A percentile compares a stretch with the other conserved stretches of the same genome.
phyloP scores from a whole-genome alignment of 2,329 filamentous ascomycete genomes.

The Botrytis fabae region DNA sequence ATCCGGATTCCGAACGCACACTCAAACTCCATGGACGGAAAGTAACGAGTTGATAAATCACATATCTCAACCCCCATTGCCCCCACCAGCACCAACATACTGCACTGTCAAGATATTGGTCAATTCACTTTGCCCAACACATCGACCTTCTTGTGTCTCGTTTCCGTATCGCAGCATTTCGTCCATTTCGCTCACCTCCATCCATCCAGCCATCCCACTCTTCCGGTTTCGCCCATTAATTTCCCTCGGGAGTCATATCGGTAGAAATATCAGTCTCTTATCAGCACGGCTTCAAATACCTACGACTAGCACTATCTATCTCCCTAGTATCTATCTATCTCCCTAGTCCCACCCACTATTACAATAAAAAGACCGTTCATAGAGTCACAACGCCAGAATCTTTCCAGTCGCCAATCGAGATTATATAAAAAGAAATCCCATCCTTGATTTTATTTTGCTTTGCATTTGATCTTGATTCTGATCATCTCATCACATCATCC shows the following conservation, averaged over 20 bases:
- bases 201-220: constrained; percentile 3
- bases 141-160: neutral
- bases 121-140: neutral
- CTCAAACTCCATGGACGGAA: neutral
- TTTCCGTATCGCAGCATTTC: neutral
- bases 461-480: neutral
- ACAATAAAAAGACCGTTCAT: neutral
- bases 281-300: constrained; percentile 9
- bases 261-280: constrained; percentile 10
- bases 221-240: constrained; percentile 19
- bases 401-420: constrained; percentile 2
- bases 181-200: neutral
- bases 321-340: neutral
- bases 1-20: neutral
- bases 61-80: constrained; percentile 1
- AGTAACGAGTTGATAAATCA: constrained; percentile 1
- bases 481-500: constrained; percentile 10
- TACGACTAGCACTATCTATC: neutral
- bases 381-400: neutral
- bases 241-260: neutral
- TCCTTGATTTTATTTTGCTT: neutral
- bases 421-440: neutral
- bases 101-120: neutral
- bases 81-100: neutral
- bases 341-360: neutral